A percentile compares a stretch with the other conserved stretches of the same genome.
Evolutionary conservation across 345 rosid genomes (phyloP).

Genomic region (Anacardium occidentale): DNA sequence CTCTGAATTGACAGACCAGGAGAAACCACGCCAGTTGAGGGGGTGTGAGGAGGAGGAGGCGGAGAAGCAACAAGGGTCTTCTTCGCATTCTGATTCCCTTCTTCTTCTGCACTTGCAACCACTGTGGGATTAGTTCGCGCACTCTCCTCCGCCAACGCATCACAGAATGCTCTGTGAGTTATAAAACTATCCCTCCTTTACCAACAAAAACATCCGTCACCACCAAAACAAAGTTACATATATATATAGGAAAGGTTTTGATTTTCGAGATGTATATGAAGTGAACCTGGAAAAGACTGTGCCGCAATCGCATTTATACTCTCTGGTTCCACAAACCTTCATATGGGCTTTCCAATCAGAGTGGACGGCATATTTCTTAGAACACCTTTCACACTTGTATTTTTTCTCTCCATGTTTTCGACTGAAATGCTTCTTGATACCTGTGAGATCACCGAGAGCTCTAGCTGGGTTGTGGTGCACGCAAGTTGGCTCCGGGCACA

Average conservation of each 20-base stretch:
- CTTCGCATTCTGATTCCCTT: conserved; percentile 12
- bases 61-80: conserved; percentile 39
- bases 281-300: conserved; percentile 66
- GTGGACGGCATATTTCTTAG: conserved; percentile 75
- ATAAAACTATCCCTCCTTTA: conserved; percentile 73
- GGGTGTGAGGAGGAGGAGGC: conserved; percentile 63
- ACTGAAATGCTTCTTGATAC: conserved; percentile 74
- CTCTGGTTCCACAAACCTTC: conserved; percentile 75
- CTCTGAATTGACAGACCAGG: conserved; percentile 68
- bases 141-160: conserved; percentile 75
- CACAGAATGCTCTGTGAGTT: conserved; percentile 77
- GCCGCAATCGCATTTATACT: conserved; percentile 79
- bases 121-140: conserved; percentile 34
- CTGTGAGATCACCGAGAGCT: conserved; percentile 86
- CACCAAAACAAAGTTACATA: not conserved
- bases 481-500: conserved; percentile 69
- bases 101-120: conserved; percentile 17
- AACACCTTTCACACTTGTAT: conserved; percentile 80
- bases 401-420: conserved; percentile 82
- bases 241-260: not conserved
- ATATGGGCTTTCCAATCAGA: conserved; percentile 88
- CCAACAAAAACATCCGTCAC: not conserved
- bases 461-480: conserved; percentile 67
- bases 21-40: conserved; percentile 58
- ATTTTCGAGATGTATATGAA: not conserved